phyloP scores from a whole-genome alignment of 2,329 filamentous ascomycete species.

The Colletotrichum sp. region DNA sequence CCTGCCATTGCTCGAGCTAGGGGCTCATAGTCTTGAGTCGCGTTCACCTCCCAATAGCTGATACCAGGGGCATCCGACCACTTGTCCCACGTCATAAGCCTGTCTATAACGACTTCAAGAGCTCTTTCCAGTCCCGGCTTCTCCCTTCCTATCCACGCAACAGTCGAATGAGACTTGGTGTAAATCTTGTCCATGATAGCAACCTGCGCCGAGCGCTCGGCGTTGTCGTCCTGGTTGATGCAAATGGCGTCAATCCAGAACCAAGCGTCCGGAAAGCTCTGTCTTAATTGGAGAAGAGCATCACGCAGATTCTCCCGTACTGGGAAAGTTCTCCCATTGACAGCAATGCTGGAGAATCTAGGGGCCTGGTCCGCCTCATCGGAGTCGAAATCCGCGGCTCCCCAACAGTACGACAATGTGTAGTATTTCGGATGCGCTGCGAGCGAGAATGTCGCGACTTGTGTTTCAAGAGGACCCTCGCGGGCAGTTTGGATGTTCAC shows the following conservation, averaged over 20 bases:
- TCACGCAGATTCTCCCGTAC: not conserved
- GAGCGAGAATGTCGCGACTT: not conserved
- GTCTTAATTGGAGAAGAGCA: not conserved
- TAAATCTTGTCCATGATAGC: conserved; percentile 7
- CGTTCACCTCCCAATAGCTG: not conserved
- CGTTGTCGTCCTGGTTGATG: not conserved
- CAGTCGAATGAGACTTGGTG: not conserved
- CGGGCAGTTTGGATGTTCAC: not conserved
- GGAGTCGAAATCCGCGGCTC: not conserved
- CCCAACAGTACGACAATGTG: not conserved
- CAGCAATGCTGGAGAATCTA: not conserved
- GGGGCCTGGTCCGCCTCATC: not conserved
- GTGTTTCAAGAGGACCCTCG: not conserved
- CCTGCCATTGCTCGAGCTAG: not conserved
- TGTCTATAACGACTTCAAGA: not conserved
- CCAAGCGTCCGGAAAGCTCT: not conserved
- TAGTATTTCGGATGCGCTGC: not conserved
- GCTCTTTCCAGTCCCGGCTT: not conserved
- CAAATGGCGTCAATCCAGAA: not conserved
- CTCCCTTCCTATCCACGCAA: conserved; percentile 4
- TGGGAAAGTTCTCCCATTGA: not conserved
- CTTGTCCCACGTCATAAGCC: not conserved
- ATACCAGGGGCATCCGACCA: not conserved
- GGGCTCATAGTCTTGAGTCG: not conserved
- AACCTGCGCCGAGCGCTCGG: not conserved